These are phyloP conservation scores for Hypoxylon sp. DNA, from an alignment of 2,329 filamentous ascomycete genomes.

Conservation along the genomic window DNA sequence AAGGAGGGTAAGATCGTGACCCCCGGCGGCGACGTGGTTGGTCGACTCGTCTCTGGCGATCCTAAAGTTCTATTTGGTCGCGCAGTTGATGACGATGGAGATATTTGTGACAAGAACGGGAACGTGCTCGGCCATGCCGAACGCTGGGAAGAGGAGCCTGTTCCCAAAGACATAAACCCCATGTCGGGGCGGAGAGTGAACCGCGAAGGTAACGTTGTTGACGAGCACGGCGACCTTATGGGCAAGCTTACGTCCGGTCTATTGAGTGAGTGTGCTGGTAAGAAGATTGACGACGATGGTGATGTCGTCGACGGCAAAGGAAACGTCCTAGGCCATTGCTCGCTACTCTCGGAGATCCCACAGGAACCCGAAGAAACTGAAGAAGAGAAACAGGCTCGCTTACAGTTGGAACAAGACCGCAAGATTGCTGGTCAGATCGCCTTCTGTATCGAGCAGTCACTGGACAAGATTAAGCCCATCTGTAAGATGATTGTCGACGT, in stretches of 20 bases:
- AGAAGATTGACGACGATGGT: slow-evolving; percentile 78
- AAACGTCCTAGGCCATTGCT: slow-evolving; percentile 75
- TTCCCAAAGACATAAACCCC: slow-evolving; percentile 66
- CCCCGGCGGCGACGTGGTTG: slow-evolving; percentile 77
- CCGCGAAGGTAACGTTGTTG: slow-evolving; percentile 71
- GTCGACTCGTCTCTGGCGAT: slow-evolving; percentile 79
- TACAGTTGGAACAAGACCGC: slow-evolving; percentile 74
- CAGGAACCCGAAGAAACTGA: slow-evolving; percentile 65
- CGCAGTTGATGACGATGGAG: slow-evolving; percentile 83
- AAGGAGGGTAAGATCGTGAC: slow-evolving; percentile 80
- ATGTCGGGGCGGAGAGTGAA: slow-evolving; percentile 70
- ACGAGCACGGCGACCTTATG: slow-evolving; percentile 72
- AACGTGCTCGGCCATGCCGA: slow-evolving; percentile 71
- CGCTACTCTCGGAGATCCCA: slow-evolving; percentile 73
- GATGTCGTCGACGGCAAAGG: slow-evolving; percentile 80
- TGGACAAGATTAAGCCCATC: slow-evolving; percentile 87
- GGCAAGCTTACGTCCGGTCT: slow-evolving; percentile 79
- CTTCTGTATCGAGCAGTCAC: slow-evolving; percentile 79
- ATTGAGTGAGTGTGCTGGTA: slow-evolving; percentile 73
- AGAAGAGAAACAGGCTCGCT: slow-evolving; percentile 70
- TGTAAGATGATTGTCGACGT: slow-evolving; percentile 88
- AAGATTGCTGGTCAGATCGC: slow-evolving; percentile 85
- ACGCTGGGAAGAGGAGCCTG: slow-evolving; percentile 71
- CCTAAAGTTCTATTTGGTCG: slow-evolving; percentile 80
- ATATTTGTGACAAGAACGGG: slow-evolving; percentile 83